Evolutionary conservation across 345 rosid species (phyloP).

Genomic region (Citrus inodora): DNA sequence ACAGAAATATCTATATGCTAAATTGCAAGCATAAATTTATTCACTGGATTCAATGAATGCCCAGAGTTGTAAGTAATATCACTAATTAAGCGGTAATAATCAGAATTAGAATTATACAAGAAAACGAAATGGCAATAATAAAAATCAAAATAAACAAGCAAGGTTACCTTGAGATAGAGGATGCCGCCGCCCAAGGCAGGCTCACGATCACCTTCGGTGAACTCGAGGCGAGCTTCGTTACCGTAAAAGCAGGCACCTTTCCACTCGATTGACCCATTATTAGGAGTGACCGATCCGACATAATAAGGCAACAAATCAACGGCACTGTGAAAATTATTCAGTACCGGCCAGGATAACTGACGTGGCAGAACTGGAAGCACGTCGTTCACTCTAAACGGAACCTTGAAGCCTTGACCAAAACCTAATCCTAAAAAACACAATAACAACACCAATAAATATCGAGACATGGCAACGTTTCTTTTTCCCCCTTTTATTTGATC

Average conservation of each 20-base stretch:
- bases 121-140: neutral
- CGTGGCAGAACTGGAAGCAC: constrained; percentile 83
- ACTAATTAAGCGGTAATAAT: neutral
- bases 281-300: constrained; percentile 69
- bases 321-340: constrained; percentile 80
- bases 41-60: neutral
- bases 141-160: neutral
- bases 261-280: constrained; percentile 64
- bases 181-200: constrained; percentile 82
- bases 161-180: constrained; percentile 63
- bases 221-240: constrained; percentile 72
- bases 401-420: constrained; percentile 44
- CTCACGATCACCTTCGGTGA: constrained; percentile 54
- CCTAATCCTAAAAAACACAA: constrained; percentile 40
- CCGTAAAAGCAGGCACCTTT: constrained; percentile 89
- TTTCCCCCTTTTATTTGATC: neutral
- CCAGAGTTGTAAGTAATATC: too few relatives aligned
- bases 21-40: neutral
- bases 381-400: constrained; percentile 72
- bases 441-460: constrained; percentile 11
- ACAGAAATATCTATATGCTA: neutral
- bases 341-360: constrained; percentile 89
- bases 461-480: constrained; percentile 30
- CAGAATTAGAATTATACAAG: neutral
- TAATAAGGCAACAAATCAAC: constrained; percentile 85